phyloP scores from a whole-genome alignment of 345 rosid genomes.

The Anacardium occidentale region DNA sequence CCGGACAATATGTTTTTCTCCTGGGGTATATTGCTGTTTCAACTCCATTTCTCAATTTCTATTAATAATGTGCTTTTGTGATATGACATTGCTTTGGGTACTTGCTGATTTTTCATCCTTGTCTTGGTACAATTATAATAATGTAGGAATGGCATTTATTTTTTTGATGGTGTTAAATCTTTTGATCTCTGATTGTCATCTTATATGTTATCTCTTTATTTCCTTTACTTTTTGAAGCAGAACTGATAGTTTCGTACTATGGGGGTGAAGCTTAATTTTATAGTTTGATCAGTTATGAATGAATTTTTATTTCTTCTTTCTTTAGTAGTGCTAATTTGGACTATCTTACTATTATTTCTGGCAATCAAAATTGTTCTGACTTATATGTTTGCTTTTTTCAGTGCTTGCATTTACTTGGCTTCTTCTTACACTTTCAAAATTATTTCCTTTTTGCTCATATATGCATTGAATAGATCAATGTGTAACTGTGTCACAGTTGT shows the following conservation, averaged over 20 bases:
- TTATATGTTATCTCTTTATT: neutral
- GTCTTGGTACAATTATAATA: neutral
- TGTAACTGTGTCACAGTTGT: no score
- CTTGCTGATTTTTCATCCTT: constrained; percentile 9
- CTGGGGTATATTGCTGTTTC: constrained; percentile 54
- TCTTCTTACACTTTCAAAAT: neutral
- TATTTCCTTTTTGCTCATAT: neutral
- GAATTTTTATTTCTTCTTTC: neutral
- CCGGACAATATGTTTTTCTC: constrained; percentile 76
- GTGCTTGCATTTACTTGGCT: neutral
- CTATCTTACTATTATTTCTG: constrained; percentile 5
- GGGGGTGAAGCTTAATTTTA: neutral
- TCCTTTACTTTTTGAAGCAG: neutral
- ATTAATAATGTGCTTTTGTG: neutral
- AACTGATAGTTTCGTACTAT: neutral
- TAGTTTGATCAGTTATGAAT: neutral
- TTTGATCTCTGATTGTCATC: neutral
- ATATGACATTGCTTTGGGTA: neutral
- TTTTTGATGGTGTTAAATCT: neutral
- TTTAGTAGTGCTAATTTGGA: neutral
- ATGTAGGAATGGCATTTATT: neutral
- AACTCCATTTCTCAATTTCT: constrained; percentile 4
- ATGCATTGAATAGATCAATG: neutral
- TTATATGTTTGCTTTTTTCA: neutral
- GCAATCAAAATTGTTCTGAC: neutral